These are phyloP conservation scores for Tetrapisispora arboricola DNA, from an alignment of 805 yeast species.

Conservation along the genomic window DNA sequence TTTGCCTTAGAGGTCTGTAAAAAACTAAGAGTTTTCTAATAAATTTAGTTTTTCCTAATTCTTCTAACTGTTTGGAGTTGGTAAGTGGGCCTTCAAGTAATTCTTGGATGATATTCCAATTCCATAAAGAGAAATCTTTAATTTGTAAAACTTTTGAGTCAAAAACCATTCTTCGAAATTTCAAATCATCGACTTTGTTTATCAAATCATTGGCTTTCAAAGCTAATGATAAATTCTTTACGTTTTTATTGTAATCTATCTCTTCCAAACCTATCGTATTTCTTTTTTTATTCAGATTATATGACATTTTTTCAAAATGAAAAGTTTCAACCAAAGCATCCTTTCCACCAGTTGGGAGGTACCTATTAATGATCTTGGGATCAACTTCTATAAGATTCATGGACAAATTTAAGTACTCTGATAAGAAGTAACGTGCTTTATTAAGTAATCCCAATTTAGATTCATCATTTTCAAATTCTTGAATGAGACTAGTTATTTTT, in stretches of 20 bases:
- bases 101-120: slow-evolving; percentile 65
- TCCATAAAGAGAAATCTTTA: slow-evolving; percentile 77
- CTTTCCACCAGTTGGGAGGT: neutral
- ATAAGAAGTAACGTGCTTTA: slow-evolving; percentile 54
- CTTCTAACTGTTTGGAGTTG: slow-evolving; percentile 65
- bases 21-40: slow-evolving; percentile 76
- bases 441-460: slow-evolving; percentile 35
- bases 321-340: slow-evolving; percentile 19
- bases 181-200: slow-evolving; percentile 46
- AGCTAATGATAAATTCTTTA: slow-evolving; percentile 16
- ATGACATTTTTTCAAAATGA: slow-evolving; percentile 38
- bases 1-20: slow-evolving; percentile 80
- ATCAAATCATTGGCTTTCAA: slow-evolving; percentile 18
- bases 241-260: slow-evolving; percentile 17
- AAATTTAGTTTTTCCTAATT: slow-evolving; percentile 70
- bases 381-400: slow-evolving; percentile 34
- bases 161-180: slow-evolving; percentile 52
- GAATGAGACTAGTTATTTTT: slow-evolving; percentile 29
- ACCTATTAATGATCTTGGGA: slow-evolving; percentile 2
- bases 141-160: slow-evolving; percentile 67
- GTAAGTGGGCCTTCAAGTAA: slow-evolving; percentile 78
- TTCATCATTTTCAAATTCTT: slow-evolving; percentile 9
- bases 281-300: slow-evolving; percentile 32
- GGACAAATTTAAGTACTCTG: slow-evolving; percentile 50
- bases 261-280: slow-evolving; percentile 28